phyloP scores from a whole-genome alignment of 2,329 filamentous ascomycete species.

The Colletotrichum neosansevieriae region DNA sequence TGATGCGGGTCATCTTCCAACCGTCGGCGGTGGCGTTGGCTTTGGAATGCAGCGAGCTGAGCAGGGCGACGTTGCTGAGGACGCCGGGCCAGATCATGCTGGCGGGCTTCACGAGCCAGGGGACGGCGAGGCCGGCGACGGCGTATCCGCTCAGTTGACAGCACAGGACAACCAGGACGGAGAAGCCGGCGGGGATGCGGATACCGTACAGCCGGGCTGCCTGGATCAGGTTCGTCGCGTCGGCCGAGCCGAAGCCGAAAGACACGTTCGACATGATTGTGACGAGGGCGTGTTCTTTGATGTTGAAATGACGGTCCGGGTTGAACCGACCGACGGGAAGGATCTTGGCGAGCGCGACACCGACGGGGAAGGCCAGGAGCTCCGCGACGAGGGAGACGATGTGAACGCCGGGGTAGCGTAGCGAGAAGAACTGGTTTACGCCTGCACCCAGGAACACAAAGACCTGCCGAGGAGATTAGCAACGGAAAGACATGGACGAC shows the following conservation, averaged over 20 bases:
- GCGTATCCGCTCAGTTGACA: slow-evolving; percentile 65
- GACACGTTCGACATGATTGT: slow-evolving; percentile 63
- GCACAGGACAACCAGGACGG: slow-evolving; percentile 55
- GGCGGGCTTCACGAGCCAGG: slow-evolving; percentile 58
- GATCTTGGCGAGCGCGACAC: slow-evolving; percentile 53
- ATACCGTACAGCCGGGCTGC: slow-evolving; percentile 52
- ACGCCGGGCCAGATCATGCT: slow-evolving; percentile 62
- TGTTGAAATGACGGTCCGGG: slow-evolving; percentile 56
- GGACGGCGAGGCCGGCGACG: slow-evolving; percentile 54
- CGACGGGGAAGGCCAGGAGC: slow-evolving; percentile 55
- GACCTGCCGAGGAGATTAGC: slow-evolving; percentile 24
- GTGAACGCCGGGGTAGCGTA: slow-evolving; percentile 54
- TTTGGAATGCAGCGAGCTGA: slow-evolving; percentile 53
- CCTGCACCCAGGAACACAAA: slow-evolving; percentile 45
- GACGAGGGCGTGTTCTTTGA: slow-evolving; percentile 63
- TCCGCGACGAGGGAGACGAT: slow-evolving; percentile 52
- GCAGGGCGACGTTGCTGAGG: slow-evolving; percentile 57
- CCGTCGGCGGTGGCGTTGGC: slow-evolving; percentile 42
- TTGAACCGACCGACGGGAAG: slow-evolving; percentile 56
- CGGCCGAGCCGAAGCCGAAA: slow-evolving; percentile 51
- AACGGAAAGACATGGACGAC: neutral
- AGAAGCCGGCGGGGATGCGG: slow-evolving; percentile 50
- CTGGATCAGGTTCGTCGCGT: slow-evolving; percentile 56
- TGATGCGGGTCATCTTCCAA: slow-evolving; percentile 53
- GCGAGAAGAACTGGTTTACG: slow-evolving; percentile 55